Evolutionary conservation across 345 rosid genomes (phyloP).

Genomic region (Rubroshorea leprosula): DNA sequence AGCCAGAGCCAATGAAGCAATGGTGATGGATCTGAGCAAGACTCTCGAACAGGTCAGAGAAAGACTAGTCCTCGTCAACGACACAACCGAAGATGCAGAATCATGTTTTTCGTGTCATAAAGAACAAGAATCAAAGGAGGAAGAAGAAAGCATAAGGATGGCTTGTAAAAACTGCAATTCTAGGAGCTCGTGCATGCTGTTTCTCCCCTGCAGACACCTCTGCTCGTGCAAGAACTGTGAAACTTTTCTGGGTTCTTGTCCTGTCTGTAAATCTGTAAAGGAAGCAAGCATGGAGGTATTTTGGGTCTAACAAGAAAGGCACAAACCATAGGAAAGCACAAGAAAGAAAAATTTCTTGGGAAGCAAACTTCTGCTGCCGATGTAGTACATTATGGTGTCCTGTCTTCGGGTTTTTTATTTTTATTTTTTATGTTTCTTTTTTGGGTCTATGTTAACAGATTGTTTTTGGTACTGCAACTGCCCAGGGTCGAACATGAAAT

Average conservation of each 20-base stretch:
- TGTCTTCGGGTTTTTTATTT: neutral
- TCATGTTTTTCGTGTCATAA: slow-evolving; percentile 15
- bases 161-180: slow-evolving; percentile 25
- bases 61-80: slow-evolving; percentile 2
- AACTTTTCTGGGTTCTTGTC: slow-evolving; percentile 40
- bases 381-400: slow-evolving; percentile 2
- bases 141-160: slow-evolving; percentile 3
- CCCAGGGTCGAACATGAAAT: neutral
- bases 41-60: slow-evolving; percentile 23
- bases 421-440: neutral
- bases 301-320: slow-evolving; percentile 18
- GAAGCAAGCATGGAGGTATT: slow-evolving; percentile 49
- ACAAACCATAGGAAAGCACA: slow-evolving; percentile 8
- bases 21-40: slow-evolving; percentile 28
- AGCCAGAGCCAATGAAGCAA: slow-evolving; percentile 33
- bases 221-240: slow-evolving; percentile 57
- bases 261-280: slow-evolving; percentile 49
- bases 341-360: neutral
- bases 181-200: slow-evolving; percentile 38
- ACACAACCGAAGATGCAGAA: slow-evolving; percentile 26
- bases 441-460: slow-evolving; percentile 5
- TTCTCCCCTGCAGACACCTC: slow-evolving; percentile 60
- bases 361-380: neutral
- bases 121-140: slow-evolving; percentile 3
- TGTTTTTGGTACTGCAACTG: neutral